Evolutionary conservation across 768 basidiomycete species (phyloP).

Genomic region (Mrakia gelida): DNA sequence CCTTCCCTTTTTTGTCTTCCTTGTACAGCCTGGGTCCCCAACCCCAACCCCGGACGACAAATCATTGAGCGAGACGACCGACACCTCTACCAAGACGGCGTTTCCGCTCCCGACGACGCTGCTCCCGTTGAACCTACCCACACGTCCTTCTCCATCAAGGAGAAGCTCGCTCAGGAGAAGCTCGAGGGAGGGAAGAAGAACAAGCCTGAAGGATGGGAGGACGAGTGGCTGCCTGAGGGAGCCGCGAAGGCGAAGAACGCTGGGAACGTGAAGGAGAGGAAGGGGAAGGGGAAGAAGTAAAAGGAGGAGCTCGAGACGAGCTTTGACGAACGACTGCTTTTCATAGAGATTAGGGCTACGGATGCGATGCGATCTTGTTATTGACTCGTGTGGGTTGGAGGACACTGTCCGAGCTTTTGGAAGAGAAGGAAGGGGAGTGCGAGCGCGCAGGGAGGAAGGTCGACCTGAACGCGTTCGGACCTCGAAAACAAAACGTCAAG

Average conservation of each 20-base stretch:
- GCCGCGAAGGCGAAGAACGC: constrained; percentile 10
- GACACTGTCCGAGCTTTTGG: too few species aligned
- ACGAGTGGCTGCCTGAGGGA: constrained; percentile 30
- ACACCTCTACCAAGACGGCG: constrained; percentile 28
- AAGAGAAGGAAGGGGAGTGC: too few species aligned
- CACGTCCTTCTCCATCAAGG: constrained; percentile 3
- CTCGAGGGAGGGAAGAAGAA: not conserved
- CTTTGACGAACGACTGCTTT: not conserved
- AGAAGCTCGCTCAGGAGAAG: constrained; percentile 12
- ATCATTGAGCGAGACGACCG: constrained; percentile 31
- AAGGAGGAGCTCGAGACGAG: not conserved
- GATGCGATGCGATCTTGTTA: too few species aligned
- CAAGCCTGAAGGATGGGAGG: constrained; percentile 7
- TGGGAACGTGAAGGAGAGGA: constrained; percentile 9
- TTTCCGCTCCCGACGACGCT: not conserved
- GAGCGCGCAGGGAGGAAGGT: too few species aligned
- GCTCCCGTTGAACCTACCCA: constrained; percentile 7
- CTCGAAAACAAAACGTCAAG: too few species aligned
- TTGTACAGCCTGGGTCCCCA: constrained; percentile 26
- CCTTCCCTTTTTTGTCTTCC: not conserved
- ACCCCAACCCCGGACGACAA: constrained; percentile 33
- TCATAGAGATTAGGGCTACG: not conserved
- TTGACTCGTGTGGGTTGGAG: too few species aligned
- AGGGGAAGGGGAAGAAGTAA: constrained; percentile 24
- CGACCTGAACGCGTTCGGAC: too few species aligned